Conservation (phyloP, 1,139 yeast species). For the Pneumocystis canis region DNA sequence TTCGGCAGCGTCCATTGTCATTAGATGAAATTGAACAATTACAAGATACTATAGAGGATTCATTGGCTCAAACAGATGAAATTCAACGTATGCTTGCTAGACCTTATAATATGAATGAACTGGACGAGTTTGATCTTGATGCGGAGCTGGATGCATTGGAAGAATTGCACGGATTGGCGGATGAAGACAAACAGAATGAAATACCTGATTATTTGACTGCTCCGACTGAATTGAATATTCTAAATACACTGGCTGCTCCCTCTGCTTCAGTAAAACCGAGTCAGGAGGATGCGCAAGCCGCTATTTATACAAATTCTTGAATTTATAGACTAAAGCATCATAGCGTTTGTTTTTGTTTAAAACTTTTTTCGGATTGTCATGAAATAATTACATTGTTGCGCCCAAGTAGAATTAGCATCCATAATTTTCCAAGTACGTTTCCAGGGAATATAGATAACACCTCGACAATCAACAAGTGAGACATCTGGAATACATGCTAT, state of each 20-base stretch:
- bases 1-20: background rate
- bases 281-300: background rate
- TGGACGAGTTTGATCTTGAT: background rate
- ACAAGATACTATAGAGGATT: background rate
- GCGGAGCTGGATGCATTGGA: background rate
- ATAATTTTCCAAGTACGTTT: conserved; percentile 7
- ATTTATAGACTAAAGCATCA: too few species aligned
- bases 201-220: background rate
- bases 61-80: background rate
- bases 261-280: background rate
- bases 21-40: background rate
- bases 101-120: background rate
- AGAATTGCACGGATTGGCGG: background rate
- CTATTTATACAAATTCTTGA: too few species aligned
- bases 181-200: too few species aligned
- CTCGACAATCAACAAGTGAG: conserved; percentile 15
- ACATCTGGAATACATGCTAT: conserved; percentile 30
- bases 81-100: background rate
- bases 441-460: conserved; percentile 11
- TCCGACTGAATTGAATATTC: too few species aligned
- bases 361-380: background rate
- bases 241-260: too few species aligned
- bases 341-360: background rate
- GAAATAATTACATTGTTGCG: conserved; percentile 9
- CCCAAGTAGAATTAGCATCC: conserved; percentile 5